These are phyloP conservation scores for Daedaleopsis nitida DNA, from an alignment of 768 basidiomycete species.

Conservation along the genomic window DNA sequence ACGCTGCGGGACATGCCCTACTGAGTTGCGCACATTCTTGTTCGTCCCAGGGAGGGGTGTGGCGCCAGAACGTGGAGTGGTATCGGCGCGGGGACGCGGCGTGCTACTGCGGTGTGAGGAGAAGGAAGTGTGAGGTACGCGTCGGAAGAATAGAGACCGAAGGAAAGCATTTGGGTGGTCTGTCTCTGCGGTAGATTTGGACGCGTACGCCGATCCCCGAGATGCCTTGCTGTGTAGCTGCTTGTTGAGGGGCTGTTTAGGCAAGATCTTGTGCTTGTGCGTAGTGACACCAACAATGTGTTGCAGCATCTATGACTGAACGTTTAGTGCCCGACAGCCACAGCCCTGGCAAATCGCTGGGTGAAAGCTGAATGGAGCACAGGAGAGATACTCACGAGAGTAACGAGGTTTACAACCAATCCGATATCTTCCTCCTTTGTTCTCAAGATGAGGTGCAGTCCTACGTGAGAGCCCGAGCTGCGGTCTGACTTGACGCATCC, in stretches of 20 bases:
- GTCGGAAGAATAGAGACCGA: conserved; percentile 28
- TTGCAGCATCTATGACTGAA: conserved; percentile 50
- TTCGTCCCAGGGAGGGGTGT: conserved; percentile 2
- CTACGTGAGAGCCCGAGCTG: conserved; percentile 31
- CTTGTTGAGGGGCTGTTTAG: conserved; percentile 19
- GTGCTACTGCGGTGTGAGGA: conserved; percentile 14
- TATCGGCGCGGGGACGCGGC: conserved; percentile 17
- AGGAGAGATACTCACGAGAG: conserved; percentile 47
- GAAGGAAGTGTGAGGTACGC: conserved; percentile 11
- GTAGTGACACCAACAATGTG: conserved; percentile 60
- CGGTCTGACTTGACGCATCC: conserved; percentile 6
- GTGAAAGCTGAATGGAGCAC: neutral
- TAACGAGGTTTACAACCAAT: conserved; percentile 56
- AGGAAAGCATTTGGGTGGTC: conserved; percentile 25
- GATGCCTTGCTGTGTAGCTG: conserved; percentile 26
- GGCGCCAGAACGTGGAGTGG: conserved; percentile 18
- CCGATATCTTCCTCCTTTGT: conserved; percentile 66
- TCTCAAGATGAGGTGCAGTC: conserved; percentile 65
- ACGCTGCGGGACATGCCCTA: conserved; percentile 14
- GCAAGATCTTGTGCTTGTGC: conserved; percentile 55
- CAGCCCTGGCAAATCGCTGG: conserved; percentile 16
- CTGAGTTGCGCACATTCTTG: conserved; percentile 1
- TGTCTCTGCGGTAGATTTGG: conserved; percentile 26
- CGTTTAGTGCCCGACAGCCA: neutral
- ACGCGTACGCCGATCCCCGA: conserved; percentile 8